Evolutionary conservation across 352 stramenopile genomes (phyloP), one percentile per base, ranked within the genome.

Genomic region (Thalassiosira livingstoniorum): DNA sequence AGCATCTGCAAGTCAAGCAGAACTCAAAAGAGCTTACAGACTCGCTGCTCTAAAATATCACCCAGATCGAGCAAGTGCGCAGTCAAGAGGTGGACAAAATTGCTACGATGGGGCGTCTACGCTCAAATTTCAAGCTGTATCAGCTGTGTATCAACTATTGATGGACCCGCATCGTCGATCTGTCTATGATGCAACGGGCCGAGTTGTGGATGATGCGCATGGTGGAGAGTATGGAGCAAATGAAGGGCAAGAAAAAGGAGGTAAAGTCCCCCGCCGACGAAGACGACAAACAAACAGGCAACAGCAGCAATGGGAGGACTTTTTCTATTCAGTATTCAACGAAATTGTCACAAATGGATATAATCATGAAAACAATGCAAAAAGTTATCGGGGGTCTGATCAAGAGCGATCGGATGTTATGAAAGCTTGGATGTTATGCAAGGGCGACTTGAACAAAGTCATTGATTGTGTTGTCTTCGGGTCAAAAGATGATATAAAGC

Each of bases 51-150:
- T 85, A 57, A 32, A 31, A 11, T 70, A 78, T 39, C 78, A 85
- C 35, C 78, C 78, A 29, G 78, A 85, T 72, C 61, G 64, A 34
- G 2, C 18, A 18, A 51, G 34, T 25, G 34, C 55, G 29, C n/a
- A n/a, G n/a, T n/a, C n/a, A n/a, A n/a, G n/a, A n/a, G n/a, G n/a
- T n/a, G n/a, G n/a, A n/a, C 18, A 51, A 25, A 45, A 63, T 55
- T 29, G 31, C 15, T 29, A 67, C 1, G 71, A 7, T 31, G 37
- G 21, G 69, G 43, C 64, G 45, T 68, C 70, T 23, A 95, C 95
- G 47, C 82, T 96, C 60, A 97, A 96, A 3, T 99, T 99, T 89
- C 98, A 98, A 86, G 95, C 97, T 61, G 90, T 99, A 70, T 96
- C 94, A 21, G 96, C 98, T 72, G 97, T 96, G 0, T 99, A 99